Conservation (phyloP, 768 basidiomycete species). For the Mycena filopes region DNA sequence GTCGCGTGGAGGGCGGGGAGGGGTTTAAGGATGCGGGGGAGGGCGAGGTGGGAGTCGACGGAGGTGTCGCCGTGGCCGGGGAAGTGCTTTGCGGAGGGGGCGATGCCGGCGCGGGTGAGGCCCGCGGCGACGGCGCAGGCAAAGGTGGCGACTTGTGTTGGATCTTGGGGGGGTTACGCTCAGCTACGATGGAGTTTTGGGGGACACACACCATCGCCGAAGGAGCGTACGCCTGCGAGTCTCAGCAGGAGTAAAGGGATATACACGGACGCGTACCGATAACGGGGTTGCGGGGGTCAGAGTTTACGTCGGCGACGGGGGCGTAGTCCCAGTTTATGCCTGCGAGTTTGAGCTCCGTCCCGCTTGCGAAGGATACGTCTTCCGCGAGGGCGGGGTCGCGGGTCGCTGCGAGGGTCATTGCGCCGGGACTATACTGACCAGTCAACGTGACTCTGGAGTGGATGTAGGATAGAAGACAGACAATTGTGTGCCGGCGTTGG, state of each 20-base stretch:
- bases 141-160: constrained; percentile 59
- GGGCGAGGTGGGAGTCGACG: constrained; percentile 74
- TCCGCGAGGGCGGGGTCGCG: constrained; percentile 56
- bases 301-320: constrained; percentile 79
- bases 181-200: no score
- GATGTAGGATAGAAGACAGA: constrained; percentile 45
- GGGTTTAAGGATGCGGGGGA: constrained; percentile 69
- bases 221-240: constrained; percentile 70
- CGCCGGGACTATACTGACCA: constrained; percentile 75
- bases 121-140: constrained; percentile 60
- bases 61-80: constrained; percentile 82
- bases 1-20: constrained; percentile 51
- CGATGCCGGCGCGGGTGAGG: constrained; percentile 59
- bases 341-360: constrained; percentile 63
- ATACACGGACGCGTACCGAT: constrained; percentile 62
- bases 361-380: constrained; percentile 59
- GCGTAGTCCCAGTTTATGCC: constrained; percentile 81
- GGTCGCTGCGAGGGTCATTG: constrained; percentile 76
- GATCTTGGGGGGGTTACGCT: constrained; percentile 52
- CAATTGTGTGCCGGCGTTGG: constrained; percentile 74
- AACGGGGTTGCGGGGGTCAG: constrained; percentile 74
- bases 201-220: constrained; percentile 80
- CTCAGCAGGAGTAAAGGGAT: constrained; percentile 7
- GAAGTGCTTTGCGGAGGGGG: constrained; percentile 76
- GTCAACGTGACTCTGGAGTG: constrained; percentile 1